phyloP scores from a whole-genome alignment of 805 yeast species.

The Metschnikowia rubicola region DNA sequence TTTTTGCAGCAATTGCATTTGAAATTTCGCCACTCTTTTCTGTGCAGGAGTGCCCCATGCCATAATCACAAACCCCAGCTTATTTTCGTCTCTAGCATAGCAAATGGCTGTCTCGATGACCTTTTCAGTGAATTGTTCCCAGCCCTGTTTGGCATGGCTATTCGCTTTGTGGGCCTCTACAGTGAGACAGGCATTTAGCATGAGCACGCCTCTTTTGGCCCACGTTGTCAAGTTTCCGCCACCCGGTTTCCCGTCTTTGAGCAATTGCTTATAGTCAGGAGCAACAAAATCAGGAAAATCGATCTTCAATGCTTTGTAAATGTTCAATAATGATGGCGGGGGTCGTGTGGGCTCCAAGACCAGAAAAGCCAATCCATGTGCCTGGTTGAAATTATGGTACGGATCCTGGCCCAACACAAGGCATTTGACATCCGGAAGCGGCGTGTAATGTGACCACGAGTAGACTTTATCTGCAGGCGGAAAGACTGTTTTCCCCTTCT shows the following conservation, averaged over 20 bases:
- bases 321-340: constrained; percentile 84
- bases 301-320: constrained; percentile 68
- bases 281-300: constrained; percentile 65
- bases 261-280: constrained; percentile 40
- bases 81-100: constrained; percentile 35
- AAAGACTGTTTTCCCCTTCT: constrained; percentile 52
- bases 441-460: constrained; percentile 89
- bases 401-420: constrained; percentile 95
- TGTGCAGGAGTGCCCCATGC: constrained; percentile 84
- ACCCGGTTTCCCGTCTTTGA: constrained; percentile 31
- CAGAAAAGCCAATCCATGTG: constrained; percentile 94
- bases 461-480: constrained; percentile 79
- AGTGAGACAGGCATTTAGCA: constrained; percentile 84
- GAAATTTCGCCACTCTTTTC: constrained; percentile 47
- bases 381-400: constrained; percentile 87
- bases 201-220: constrained; percentile 83
- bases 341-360: constrained; percentile 76
- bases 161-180: constrained; percentile 92
- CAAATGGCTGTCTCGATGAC: constrained; percentile 54
- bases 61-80: constrained; percentile 62
- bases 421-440: constrained; percentile 68
- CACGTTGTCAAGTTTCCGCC: constrained; percentile 74
- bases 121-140: constrained; percentile 85
- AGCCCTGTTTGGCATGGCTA: constrained; percentile 85
- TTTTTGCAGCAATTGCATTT: constrained; percentile 19